These are phyloP conservation scores for Coniella vitis DNA, from an alignment of 2,329 filamentous ascomycete species.

Conservation along the genomic window DNA sequence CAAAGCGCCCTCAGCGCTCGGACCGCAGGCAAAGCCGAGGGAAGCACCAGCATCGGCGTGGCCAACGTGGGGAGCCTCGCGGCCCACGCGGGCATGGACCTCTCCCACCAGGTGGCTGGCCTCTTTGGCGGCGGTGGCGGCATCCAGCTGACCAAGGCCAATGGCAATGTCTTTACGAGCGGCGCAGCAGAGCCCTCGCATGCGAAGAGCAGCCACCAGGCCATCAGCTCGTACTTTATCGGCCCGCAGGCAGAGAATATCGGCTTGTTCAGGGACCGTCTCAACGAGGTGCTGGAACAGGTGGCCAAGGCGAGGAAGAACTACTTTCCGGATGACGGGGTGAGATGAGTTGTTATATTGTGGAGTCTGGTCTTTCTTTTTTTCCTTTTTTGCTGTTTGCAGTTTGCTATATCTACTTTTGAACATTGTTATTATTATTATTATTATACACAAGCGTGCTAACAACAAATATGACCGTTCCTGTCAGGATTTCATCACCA, in stretches of 20 bases:
- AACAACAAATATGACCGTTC: too few species aligned
- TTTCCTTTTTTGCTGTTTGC: background rate
- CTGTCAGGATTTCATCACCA: slow-evolving; percentile 28
- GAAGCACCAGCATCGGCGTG: background rate
- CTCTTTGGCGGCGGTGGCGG: background rate
- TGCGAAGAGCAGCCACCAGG: slow-evolving; percentile 12
- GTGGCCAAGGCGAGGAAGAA: slow-evolving; percentile 25
- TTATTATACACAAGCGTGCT: too few species aligned
- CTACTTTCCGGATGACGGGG: slow-evolving; percentile 25
- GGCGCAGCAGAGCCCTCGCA: background rate
- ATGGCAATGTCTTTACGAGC: slow-evolving; percentile 6
- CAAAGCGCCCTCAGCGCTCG: slow-evolving; percentile 2
- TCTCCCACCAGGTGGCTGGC: background rate
- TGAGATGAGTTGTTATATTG: too few species aligned
- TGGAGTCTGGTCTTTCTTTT: too few species aligned
- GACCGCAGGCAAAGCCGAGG: background rate
- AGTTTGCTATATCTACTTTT: too few species aligned
- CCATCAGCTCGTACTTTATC: slow-evolving; percentile 17
- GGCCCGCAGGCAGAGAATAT: slow-evolving; percentile 19
- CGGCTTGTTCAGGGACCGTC: slow-evolving; percentile 14
- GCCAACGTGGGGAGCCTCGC: slow-evolving; percentile 3
- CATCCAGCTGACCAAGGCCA: slow-evolving; percentile 5
- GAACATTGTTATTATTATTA: too few species aligned
- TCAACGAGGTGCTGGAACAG: slow-evolving; percentile 40
- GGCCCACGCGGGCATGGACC: background rate